Conservation (phyloP, 495 filamentous ascomycete genomes). For the Pseudoneurospora amorphoporcata region DNA sequence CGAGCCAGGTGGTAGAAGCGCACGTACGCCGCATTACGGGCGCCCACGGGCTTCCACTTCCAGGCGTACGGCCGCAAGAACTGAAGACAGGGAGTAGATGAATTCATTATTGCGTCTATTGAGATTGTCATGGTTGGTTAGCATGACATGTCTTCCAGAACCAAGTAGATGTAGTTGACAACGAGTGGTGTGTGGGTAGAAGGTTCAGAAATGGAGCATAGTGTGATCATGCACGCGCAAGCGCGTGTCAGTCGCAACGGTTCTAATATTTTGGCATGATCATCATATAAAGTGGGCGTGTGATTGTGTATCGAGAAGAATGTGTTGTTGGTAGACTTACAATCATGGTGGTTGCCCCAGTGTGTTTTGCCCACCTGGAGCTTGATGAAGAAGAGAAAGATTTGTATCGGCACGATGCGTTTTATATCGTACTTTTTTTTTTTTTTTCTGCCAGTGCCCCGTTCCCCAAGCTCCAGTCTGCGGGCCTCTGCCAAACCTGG, state of each 20-base stretch:
- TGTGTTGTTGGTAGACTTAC: slow-evolving; percentile 10
- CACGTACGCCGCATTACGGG: slow-evolving; percentile 25
- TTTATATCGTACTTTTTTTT: not conserved
- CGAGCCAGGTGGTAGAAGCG: slow-evolving; percentile 34
- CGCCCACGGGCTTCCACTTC: slow-evolving; percentile 22
- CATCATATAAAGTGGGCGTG: slow-evolving; percentile 19
- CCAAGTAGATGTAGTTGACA: not conserved
- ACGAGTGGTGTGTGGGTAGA: not conserved
- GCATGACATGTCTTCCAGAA: not conserved
- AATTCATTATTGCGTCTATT: slow-evolving; percentile 27
- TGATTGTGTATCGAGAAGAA: not conserved
- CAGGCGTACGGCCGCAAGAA: slow-evolving; percentile 46
- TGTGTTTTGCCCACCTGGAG: not conserved
- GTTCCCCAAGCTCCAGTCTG: not conserved
- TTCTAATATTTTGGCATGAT: slow-evolving; percentile 54
- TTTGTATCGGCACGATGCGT: not conserved
- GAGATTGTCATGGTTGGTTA: not conserved
- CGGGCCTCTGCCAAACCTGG: not conserved
- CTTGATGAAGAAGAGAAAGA: not conserved
- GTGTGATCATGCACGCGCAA: slow-evolving; percentile 50
- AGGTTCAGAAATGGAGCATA: slow-evolving; percentile 40
- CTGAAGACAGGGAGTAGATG: slow-evolving; percentile 24
- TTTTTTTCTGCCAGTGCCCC: not conserved
- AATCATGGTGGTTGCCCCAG: slow-evolving; percentile 7
- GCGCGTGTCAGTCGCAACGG: slow-evolving; percentile 88